These are phyloP conservation scores for Paxillus involutus DNA, from an alignment of 768 basidiomycete genomes.

Conservation along the genomic window DNA sequence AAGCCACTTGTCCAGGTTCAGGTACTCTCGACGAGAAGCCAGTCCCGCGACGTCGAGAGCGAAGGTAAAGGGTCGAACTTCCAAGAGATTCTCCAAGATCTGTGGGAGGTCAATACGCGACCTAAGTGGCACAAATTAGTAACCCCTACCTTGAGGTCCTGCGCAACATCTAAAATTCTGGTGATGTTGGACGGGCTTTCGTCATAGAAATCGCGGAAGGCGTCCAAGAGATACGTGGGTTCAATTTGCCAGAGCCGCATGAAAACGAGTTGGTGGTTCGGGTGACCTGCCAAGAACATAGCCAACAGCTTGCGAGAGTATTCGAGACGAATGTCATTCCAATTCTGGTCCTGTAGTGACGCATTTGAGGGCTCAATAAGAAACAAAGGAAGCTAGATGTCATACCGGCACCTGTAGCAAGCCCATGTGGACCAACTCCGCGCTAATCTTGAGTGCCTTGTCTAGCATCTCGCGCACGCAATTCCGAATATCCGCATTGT, in stretches of 20 bases:
- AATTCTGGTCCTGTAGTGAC: constrained; percentile 61
- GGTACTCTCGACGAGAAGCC: constrained; percentile 88
- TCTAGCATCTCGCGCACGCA: constrained; percentile 91
- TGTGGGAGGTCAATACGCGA: constrained; percentile 28
- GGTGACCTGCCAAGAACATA: constrained; percentile 90
- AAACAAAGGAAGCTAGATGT: constrained; percentile 11
- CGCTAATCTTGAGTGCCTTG: constrained; percentile 89
- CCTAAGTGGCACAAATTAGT: background rate
- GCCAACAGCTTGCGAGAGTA: constrained; percentile 82
- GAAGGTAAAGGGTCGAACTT: constrained; percentile 85
- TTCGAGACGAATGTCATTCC: constrained; percentile 87
- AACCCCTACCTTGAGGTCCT: constrained; percentile 80
- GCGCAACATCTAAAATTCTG: constrained; percentile 91
- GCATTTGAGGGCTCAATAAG: constrained; percentile 1
- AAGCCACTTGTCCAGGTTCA: constrained; percentile 97
- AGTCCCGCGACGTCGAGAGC: constrained; percentile 93
- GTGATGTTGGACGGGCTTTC: constrained; percentile 93
- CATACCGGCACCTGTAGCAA: constrained; percentile 86
- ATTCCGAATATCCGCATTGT: constrained; percentile 65
- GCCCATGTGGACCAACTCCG: constrained; percentile 93
- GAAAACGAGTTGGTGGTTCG: constrained; percentile 95
- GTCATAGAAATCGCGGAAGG: constrained; percentile 89
- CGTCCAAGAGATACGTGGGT: constrained; percentile 80
- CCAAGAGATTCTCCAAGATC: constrained; percentile 92
- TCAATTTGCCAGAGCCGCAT: constrained; percentile 95